phyloP scores from a whole-genome alignment of 768 basidiomycete species.

The Lepiota venenata region DNA sequence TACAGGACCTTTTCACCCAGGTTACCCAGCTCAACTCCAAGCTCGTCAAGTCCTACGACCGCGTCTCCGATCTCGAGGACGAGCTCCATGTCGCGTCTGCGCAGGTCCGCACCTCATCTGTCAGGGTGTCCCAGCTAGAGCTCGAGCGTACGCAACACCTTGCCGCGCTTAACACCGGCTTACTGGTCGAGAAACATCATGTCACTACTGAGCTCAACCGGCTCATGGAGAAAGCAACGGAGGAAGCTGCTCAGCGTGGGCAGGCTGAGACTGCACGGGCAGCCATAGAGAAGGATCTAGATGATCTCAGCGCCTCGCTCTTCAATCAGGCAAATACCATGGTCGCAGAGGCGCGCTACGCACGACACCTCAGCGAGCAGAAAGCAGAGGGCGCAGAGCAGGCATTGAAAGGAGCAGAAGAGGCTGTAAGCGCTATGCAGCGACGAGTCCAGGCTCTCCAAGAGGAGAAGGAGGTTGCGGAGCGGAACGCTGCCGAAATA shows the following conservation, averaged over 20 bases:
- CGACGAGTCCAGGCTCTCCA: conserved; percentile 76
- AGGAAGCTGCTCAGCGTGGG: conserved; percentile 88
- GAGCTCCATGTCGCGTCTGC: conserved; percentile 68
- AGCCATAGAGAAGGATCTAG: conserved; percentile 91
- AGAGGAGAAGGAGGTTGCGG: conserved; percentile 61
- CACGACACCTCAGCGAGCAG: conserved; percentile 59
- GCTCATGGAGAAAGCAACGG: conserved; percentile 92
- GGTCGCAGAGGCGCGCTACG: conserved; percentile 92
- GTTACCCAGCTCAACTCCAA: conserved; percentile 90
- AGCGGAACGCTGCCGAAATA: conserved; percentile 48
- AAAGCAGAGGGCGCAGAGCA: conserved; percentile 76
- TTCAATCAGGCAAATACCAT: conserved; percentile 95
- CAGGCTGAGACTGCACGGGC: conserved; percentile 81
- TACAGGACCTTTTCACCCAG: conserved; percentile 86
- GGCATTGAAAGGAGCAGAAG: conserved; percentile 80
- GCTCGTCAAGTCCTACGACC: conserved; percentile 88
- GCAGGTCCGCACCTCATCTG: conserved; percentile 52
- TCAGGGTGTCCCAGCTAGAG: conserved; percentile 78
- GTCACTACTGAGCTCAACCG: conserved; percentile 90
- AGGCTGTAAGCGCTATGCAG: conserved; percentile 82
- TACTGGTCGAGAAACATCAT: conserved; percentile 88
- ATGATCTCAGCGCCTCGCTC: conserved; percentile 86
- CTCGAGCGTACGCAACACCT: conserved; percentile 84
- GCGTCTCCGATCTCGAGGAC: conserved; percentile 92
- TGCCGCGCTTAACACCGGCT: conserved; percentile 84